Percentiles rank a stretch among this genome's conserved stretches.
These are phyloP conservation scores for Pythium phragmiticola DNA, from an alignment of 352 stramenopile genomes.

Conservation along the genomic window DNA sequence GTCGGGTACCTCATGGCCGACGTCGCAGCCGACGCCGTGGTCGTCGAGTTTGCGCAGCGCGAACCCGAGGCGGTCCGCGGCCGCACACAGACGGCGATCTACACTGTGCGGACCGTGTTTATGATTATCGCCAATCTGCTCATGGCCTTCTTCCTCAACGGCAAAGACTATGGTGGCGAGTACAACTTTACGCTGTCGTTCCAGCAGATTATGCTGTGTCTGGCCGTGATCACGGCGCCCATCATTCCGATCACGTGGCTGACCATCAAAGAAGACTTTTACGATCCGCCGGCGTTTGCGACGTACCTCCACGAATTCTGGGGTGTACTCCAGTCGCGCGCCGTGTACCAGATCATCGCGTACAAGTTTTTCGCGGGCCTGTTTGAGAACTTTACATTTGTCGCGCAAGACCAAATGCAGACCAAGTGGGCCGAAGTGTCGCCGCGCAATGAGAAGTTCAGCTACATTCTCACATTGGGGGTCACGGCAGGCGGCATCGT, in stretches of 20 bases:
- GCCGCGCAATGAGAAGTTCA: slow-evolving; percentile 30
- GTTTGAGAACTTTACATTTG: slow-evolving; percentile 32
- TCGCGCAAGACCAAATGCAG: slow-evolving; percentile 27
- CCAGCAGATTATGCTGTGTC: slow-evolving; percentile 30
- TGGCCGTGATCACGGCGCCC: slow-evolving; percentile 21
- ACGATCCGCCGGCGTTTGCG: slow-evolving; percentile 20
- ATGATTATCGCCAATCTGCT: slow-evolving; percentile 31
- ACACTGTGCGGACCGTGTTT: slow-evolving; percentile 35
- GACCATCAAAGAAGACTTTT: slow-evolving; percentile 28
- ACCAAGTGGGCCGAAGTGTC: slow-evolving; percentile 35
- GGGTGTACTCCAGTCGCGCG: slow-evolving; percentile 29
- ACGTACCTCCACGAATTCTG: slow-evolving; percentile 32
- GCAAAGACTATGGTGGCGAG: slow-evolving; percentile 35
- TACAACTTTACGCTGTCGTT: slow-evolving; percentile 37
- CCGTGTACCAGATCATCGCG: slow-evolving; percentile 35
- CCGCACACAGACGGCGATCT: slow-evolving; percentile 24
- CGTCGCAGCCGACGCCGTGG: slow-evolving; percentile 49
- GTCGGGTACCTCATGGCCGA: slow-evolving; percentile 62
- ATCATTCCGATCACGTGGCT: slow-evolving; percentile 32
- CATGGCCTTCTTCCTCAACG: slow-evolving; percentile 41
- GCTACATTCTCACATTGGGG: slow-evolving; percentile 21
- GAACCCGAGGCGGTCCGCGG: slow-evolving; percentile 32
- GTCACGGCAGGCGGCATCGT: slow-evolving; percentile 27
- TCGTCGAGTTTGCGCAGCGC: slow-evolving; percentile 38
- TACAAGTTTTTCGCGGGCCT: slow-evolving; percentile 34